A percentile compares a stretch with the other conserved stretches of the same genome.
phyloP scores from a whole-genome alignment of 1,284 basidiomycete species.

The Erythrobasidium hasegawianum region DNA sequence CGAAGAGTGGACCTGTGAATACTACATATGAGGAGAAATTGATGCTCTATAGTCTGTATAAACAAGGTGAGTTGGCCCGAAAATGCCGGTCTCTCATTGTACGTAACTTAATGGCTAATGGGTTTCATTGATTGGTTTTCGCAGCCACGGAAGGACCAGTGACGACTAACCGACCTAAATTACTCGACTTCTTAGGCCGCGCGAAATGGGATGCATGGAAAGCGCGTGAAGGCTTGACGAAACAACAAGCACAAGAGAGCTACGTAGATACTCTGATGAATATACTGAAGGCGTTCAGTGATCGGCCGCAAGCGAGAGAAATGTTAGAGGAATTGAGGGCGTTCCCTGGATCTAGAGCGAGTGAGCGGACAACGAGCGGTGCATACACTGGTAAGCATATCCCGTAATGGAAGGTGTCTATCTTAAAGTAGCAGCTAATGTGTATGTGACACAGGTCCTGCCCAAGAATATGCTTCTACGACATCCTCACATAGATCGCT shows the following conservation, averaged over 20 bases:
- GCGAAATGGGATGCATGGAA: slow-evolving; percentile 72
- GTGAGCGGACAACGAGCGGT: too few relatives aligned
- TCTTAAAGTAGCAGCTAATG: neutral
- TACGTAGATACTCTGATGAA: slow-evolving; percentile 69
- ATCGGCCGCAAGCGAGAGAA: slow-evolving; percentile 49
- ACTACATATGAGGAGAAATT: slow-evolving; percentile 96
- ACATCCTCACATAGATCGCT: slow-evolving; percentile 21
- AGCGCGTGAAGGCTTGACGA: slow-evolving; percentile 63
- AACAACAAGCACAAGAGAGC: slow-evolving; percentile 64
- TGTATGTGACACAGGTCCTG: neutral
- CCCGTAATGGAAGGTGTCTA: too few relatives aligned
- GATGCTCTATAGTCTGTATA: slow-evolving; percentile 88
- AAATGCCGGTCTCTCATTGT: too few relatives aligned
- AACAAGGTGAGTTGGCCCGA: slow-evolving; percentile 69
- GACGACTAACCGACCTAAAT: slow-evolving; percentile 69
- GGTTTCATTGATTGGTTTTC: too few relatives aligned
- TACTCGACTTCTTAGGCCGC: slow-evolving; percentile 81
- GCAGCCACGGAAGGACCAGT: slow-evolving; percentile 88
- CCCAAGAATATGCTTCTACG: slow-evolving; percentile 16
- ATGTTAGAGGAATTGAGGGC: slow-evolving; percentile 50
- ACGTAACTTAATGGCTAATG: too few relatives aligned
- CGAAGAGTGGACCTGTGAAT: slow-evolving; percentile 92
- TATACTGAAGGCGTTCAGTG: slow-evolving; percentile 49
- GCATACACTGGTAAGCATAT: too few relatives aligned
- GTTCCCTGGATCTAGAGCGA: slow-evolving; percentile 37